Evolutionary conservation across 202 grass and related monocot genomes (phyloP).

Genomic region (Hordeum pubiflorum): DNA sequence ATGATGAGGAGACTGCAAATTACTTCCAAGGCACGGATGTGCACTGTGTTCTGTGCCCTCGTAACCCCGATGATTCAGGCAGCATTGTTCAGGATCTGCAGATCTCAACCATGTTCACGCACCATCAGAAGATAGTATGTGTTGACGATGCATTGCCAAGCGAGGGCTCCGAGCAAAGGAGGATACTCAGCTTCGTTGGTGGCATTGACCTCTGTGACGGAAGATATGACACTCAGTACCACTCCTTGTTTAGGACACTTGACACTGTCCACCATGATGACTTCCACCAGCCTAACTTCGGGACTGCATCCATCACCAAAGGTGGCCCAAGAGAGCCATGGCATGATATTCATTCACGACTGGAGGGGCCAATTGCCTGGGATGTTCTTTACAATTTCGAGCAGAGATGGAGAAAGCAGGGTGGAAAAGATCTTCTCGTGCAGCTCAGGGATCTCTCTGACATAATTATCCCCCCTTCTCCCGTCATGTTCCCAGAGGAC

Average conservation of each 20-base stretch:
- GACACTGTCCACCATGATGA: slow-evolving; percentile 78
- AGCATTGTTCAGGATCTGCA: slow-evolving; percentile 86
- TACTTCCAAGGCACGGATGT: slow-evolving; percentile 58
- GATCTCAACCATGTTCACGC: slow-evolving; percentile 87
- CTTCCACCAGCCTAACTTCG: slow-evolving; percentile 95
- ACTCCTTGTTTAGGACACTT: slow-evolving; percentile 90
- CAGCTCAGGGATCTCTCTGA: slow-evolving; percentile 76
- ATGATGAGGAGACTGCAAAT: slow-evolving; percentile 80
- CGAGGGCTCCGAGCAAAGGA: slow-evolving; percentile 61
- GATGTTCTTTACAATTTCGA: slow-evolving; percentile 99
- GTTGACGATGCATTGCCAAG: slow-evolving; percentile 83
- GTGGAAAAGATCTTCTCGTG: slow-evolving; percentile 76
- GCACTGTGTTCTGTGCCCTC: slow-evolving; percentile 72
- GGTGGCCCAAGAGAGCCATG: slow-evolving; percentile 95
- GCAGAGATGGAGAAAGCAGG: slow-evolving; percentile 97
- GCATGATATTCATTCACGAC: slow-evolving; percentile 87
- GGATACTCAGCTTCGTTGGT: slow-evolving; percentile 89
- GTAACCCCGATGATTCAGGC: slow-evolving; percentile 80
- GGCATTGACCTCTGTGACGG: slow-evolving; percentile 95
- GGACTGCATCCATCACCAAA: slow-evolving; percentile 38
- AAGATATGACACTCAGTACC: slow-evolving; percentile 86
- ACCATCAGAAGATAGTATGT: slow-evolving; percentile 93
- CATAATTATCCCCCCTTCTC: slow-evolving; percentile 72
- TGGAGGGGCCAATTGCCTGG: slow-evolving; percentile 93
- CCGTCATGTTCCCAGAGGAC: slow-evolving; percentile 79